Conservation (phyloP, 1,139 yeast species). For the Magnusiomyces clavatus region DNA sequence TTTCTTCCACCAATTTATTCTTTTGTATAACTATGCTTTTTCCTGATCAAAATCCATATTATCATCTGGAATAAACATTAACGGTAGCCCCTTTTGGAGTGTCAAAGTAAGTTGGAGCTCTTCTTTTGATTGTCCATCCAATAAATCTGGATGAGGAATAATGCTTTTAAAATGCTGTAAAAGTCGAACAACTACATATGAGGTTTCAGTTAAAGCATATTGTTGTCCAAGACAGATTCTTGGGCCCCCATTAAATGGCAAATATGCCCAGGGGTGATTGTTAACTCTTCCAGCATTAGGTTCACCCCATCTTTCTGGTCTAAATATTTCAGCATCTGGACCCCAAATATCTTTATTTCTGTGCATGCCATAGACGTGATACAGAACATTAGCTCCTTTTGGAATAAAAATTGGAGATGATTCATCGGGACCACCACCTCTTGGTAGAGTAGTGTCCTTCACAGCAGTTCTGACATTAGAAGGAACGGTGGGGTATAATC, state of each 20-base stretch:
- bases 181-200: conserved; percentile 41
- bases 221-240: conserved; percentile 53
- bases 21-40: no score
- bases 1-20: no score
- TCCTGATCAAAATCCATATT: background rate
- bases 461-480: conserved; percentile 40
- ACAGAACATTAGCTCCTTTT: conserved; percentile 20
- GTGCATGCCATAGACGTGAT: conserved; percentile 34
- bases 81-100: conserved; percentile 1
- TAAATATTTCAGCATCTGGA: conserved; percentile 39
- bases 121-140: background rate
- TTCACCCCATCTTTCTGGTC: conserved; percentile 44
- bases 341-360: conserved; percentile 42
- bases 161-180: conserved; percentile 32
- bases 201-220: conserved; percentile 49
- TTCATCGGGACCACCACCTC: conserved; percentile 37
- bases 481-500: conserved; percentile 47
- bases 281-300: conserved; percentile 8
- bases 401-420: conserved; percentile 19
- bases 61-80: background rate
- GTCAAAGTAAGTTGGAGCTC: conserved; percentile 1
- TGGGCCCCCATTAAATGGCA: conserved; percentile 50
- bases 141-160: background rate
- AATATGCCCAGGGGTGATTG: conserved; percentile 27
- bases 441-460: conserved; percentile 40